Evolutionary conservation across 2,329 filamentous ascomycete species (phyloP).

Genomic region (Fusarium coicis): DNA sequence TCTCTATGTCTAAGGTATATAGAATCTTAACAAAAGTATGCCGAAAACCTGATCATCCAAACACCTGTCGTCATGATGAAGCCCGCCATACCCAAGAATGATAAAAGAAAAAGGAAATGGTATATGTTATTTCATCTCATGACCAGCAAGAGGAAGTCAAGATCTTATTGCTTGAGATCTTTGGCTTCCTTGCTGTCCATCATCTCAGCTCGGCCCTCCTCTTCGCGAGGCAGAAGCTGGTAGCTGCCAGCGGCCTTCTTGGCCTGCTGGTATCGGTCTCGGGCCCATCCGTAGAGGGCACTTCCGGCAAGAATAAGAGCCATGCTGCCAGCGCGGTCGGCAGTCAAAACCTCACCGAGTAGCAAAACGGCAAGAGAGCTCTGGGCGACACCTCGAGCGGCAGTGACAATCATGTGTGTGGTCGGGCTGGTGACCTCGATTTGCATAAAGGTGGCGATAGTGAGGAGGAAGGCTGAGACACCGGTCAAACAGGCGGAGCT

Average conservation of each 20-base stretch:
- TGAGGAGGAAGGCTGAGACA: slow-evolving; percentile 42
- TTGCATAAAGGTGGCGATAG: slow-evolving; percentile 44
- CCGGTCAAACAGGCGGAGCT: slow-evolving; percentile 38
- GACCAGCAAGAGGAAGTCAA: neutral
- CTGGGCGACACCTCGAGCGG: slow-evolving; percentile 42
- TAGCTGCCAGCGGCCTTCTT: slow-evolving; percentile 42
- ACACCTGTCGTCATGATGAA: slow-evolving; percentile 32
- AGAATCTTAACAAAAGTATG: slow-evolving; percentile 21
- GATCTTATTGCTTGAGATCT: slow-evolving; percentile 19
- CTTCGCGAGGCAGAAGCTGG: slow-evolving; percentile 37
- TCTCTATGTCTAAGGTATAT: slow-evolving; percentile 35
- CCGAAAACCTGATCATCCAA: slow-evolving; percentile 21
- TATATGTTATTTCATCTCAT: slow-evolving; percentile 10
- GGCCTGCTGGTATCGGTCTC: slow-evolving; percentile 39
- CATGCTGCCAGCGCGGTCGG: slow-evolving; percentile 43
- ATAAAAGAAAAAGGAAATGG: slow-evolving; percentile 21
- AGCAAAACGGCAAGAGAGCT: slow-evolving; percentile 43
- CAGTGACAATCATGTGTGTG: slow-evolving; percentile 45
- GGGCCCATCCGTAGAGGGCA: slow-evolving; percentile 42
- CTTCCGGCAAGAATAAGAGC: slow-evolving; percentile 41
- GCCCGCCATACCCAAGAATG: slow-evolving; percentile 23
- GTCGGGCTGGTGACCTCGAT: slow-evolving; percentile 44
- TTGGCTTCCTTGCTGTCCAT: slow-evolving; percentile 32
- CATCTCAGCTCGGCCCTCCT: slow-evolving; percentile 30
- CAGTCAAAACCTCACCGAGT: slow-evolving; percentile 40